A percentile compares a stretch with the other conserved stretches of the same genome.
Conservation (phyloP, 208 protist genomes). For the Wallacemonas sp. region DNA sequence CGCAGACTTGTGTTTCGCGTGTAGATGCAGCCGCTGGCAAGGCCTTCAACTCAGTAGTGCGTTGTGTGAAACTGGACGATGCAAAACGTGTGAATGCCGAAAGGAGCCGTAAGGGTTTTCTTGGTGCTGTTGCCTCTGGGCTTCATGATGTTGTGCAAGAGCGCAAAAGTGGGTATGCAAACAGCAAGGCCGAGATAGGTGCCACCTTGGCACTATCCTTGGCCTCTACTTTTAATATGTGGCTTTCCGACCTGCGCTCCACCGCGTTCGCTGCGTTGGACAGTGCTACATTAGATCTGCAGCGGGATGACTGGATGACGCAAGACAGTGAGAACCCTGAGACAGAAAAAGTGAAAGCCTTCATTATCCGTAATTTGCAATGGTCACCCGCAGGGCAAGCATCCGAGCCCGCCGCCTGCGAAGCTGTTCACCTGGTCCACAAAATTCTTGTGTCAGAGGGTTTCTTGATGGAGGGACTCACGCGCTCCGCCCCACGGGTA, state of each 20-base stretch:
- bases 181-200: not conserved
- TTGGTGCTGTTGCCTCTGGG: not conserved
- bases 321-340: not conserved
- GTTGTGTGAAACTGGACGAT: not conserved
- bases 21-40: not conserved
- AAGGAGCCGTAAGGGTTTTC: not conserved
- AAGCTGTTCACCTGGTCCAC: not conserved
- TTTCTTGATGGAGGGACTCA: not conserved
- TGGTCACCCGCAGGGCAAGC: not conserved
- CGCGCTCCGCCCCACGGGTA: not conserved
- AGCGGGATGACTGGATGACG: not conserved
- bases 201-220: not conserved
- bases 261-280: not conserved
- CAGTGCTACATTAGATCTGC: not conserved
- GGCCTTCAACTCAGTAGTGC: not conserved
- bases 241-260: not conserved
- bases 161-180: not conserved
- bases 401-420: not conserved
- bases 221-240: not conserved
- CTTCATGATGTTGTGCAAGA: not conserved
- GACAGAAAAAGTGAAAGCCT: not conserved
- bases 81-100: not conserved
- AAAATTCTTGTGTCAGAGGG: not conserved
- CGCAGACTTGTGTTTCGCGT: not conserved
- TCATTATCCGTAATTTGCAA: not conserved